Percentiles rank a stretch among this genome's conserved stretches.
These are phyloP conservation scores for Saccharum hybrid DNA, from an alignment of 202 grass and related monocot genomes.

Conservation along the genomic window DNA sequence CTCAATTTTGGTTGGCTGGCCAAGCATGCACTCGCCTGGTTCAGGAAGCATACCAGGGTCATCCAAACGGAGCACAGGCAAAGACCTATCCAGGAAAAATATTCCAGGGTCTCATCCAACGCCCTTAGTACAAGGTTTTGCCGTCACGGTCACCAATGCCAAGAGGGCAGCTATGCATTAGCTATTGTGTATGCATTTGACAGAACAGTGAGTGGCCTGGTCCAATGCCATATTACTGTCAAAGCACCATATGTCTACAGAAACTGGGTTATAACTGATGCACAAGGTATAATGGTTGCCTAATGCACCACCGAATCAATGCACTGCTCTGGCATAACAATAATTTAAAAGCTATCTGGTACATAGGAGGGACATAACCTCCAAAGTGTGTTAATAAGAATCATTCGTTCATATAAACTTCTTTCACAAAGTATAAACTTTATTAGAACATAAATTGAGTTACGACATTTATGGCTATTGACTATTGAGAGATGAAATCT, in stretches of 20 bases:
- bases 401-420: neutral
- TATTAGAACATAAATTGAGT: neutral
- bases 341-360: neutral
- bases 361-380: neutral
- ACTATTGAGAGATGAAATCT: conserved; percentile 3
- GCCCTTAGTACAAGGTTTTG: neutral
- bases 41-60: neutral
- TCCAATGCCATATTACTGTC: neutral
- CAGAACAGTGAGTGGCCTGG: neutral
- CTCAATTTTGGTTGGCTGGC: neutral
- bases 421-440: conserved; percentile 8
- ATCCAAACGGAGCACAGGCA: neutral
- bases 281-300: neutral
- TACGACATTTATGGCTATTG: neutral
- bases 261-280: neutral
- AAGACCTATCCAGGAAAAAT: neutral
- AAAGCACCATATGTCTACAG: neutral
- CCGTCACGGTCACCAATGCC: neutral
- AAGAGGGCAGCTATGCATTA: neutral
- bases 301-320: neutral
- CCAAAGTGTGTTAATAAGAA: neutral
- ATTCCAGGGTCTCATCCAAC: neutral
- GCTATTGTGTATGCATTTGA: neutral
- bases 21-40: neutral
- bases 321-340: neutral